These are phyloP conservation scores for Xylaria palmicola DNA, from an alignment of 495 filamentous ascomycete species.

Conservation along the genomic window DNA sequence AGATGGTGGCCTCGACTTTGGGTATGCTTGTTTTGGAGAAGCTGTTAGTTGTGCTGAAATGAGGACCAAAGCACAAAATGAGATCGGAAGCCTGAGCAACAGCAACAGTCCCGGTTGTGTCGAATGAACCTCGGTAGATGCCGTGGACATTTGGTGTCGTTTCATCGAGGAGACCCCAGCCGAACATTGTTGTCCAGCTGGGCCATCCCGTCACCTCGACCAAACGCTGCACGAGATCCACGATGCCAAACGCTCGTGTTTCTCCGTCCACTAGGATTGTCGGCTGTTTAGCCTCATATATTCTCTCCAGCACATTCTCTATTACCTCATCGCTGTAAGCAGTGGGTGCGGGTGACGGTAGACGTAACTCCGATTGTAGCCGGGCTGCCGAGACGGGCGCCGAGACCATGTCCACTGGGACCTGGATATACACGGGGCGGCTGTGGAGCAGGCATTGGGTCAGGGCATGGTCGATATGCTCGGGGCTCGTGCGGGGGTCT, in stretches of 20 bases:
- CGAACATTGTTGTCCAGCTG: slow-evolving; percentile 73
- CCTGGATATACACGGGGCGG: slow-evolving; percentile 70
- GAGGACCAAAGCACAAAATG: slow-evolving; percentile 67
- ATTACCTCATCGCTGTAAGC: slow-evolving; percentile 72
- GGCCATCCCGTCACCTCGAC: slow-evolving; percentile 64
- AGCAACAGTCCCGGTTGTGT: slow-evolving; percentile 59
- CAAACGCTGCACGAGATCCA: slow-evolving; percentile 66
- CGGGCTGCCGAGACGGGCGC: slow-evolving; percentile 64
- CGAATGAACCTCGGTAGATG: slow-evolving; percentile 71
- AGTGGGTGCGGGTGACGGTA: slow-evolving; percentile 55
- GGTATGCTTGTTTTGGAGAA: slow-evolving; percentile 33
- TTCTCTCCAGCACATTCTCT: slow-evolving; percentile 61
- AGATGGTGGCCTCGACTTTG: slow-evolving; percentile 14
- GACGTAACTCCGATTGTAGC: slow-evolving; percentile 59
- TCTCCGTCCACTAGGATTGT: slow-evolving; percentile 78
- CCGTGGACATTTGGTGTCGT: slow-evolving; percentile 66
- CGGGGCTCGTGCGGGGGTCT: slow-evolving; percentile 59
- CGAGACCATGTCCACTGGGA: slow-evolving; percentile 74
- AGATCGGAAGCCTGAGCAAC: slow-evolving; percentile 69
- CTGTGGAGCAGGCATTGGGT: slow-evolving; percentile 65
- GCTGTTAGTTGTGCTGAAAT: slow-evolving; percentile 33
- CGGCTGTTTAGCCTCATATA: slow-evolving; percentile 66
- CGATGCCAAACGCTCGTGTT: slow-evolving; percentile 63
- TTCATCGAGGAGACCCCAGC: slow-evolving; percentile 76
- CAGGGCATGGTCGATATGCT: slow-evolving; percentile 68